A percentile compares a stretch with the other conserved stretches of the same genome.
phyloP scores from a whole-genome alignment of 2,329 filamentous ascomycete species.

The Diaporthe velutina region DNA sequence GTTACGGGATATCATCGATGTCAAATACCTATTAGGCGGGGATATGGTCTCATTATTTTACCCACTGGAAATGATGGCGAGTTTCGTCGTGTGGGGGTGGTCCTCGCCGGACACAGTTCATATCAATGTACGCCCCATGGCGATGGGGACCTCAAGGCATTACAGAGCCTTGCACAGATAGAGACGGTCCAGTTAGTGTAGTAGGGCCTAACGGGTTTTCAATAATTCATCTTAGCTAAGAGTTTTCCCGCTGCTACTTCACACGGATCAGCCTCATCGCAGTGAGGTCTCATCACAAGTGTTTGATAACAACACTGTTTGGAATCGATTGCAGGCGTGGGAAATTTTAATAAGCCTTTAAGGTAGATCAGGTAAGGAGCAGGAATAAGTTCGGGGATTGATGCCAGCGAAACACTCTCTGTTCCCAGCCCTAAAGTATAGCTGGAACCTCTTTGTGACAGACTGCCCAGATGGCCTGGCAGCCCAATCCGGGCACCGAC shows the following conservation, averaged over 20 bases:
- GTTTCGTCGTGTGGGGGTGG: background rate
- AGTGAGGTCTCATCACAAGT: background rate
- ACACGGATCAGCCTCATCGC: background rate
- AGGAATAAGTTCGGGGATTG: no score
- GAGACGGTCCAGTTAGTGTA: background rate
- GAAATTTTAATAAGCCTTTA: no score
- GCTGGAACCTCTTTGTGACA: no score
- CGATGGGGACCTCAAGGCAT: background rate
- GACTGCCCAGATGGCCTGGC: no score
- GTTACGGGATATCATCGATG: background rate
- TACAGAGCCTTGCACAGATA: background rate
- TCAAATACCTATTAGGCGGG: background rate
- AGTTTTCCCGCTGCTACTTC: no score
- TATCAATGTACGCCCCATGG: background rate
- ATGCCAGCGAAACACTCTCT: no score
- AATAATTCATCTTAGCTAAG: background rate
- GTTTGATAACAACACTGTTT: no score
- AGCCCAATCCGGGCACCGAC: no score
- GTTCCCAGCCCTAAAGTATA: no score
- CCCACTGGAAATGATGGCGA: background rate
- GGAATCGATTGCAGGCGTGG: no score
- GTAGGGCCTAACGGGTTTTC: background rate
- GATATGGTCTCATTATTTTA: background rate
- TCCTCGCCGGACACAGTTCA: background rate
- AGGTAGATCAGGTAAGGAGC: no score